These are phyloP conservation scores for Kandelia obovata DNA, from an alignment of 345 rosid species.

Conservation along the genomic window DNA sequence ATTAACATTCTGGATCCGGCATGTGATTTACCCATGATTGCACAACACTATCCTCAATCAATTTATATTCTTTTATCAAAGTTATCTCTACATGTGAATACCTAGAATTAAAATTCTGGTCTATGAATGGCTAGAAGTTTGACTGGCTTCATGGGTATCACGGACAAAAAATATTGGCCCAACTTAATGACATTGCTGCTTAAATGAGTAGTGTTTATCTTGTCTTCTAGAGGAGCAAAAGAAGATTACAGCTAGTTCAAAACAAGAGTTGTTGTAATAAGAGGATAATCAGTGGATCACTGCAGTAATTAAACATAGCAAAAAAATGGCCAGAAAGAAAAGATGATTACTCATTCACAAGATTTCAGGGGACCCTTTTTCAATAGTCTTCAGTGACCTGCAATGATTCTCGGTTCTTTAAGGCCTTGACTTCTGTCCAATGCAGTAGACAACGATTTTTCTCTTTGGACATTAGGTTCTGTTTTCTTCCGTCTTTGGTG, in stretches of 20 bases:
- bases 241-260: conserved; percentile 24
- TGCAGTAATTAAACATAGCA: not conserved
- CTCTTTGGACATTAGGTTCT: too few species aligned
- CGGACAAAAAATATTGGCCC: too few species aligned
- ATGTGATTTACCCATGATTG: not conserved
- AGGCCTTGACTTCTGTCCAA: too few species aligned
- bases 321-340: too few species aligned
- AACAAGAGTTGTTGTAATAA: not conserved
- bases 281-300: not conserved
- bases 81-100: not conserved
- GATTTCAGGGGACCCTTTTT: too few species aligned
- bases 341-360: too few species aligned
- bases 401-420: too few species aligned
- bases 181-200: conserved; percentile 17
- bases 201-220: conserved; percentile 15
- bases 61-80: not conserved
- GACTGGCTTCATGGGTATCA: not conserved
- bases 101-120: not conserved
- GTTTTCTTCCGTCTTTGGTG: too few species aligned
- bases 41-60: not conserved
- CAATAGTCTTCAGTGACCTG: too few species aligned
- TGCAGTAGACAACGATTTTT: too few species aligned
- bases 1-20: too few species aligned
- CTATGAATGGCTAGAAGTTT: not conserved
- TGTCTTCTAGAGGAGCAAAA: conserved; percentile 20